Conservation (phyloP, 202 grass and related monocot species). For the Hordeum pubiflorum region DNA sequence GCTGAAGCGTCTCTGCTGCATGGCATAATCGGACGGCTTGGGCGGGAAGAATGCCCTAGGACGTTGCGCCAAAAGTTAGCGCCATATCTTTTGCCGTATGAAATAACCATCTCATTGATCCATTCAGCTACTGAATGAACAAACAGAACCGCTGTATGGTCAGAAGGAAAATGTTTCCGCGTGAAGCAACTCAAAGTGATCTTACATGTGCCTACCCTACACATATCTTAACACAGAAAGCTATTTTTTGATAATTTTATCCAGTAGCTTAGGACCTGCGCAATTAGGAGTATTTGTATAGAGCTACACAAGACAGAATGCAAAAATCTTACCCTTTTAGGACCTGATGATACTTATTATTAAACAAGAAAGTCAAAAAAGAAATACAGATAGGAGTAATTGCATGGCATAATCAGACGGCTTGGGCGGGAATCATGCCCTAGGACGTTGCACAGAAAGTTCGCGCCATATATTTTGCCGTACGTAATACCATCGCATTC, state of each 20-base stretch:
- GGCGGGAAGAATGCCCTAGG: background rate
- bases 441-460: background rate
- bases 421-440: too few relatives aligned
- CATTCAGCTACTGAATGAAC: background rate
- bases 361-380: background rate
- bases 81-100: background rate
- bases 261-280: background rate
- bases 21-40: background rate
- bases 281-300: background rate
- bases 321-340: slow-evolving; percentile 12
- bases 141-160: background rate
- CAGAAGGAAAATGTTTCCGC: background rate
- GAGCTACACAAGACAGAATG: background rate
- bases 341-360: background rate
- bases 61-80: background rate
- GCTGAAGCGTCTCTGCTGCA: background rate
- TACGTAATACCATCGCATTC: background rate
- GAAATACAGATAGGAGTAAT: background rate
- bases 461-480: background rate
- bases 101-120: background rate
- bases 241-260: slow-evolving; percentile 17
- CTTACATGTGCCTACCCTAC: slow-evolving; percentile 4
- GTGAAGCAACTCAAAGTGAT: slow-evolving; percentile 2
- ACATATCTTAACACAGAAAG: background rate
- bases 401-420: background rate